Conservation (phyloP, 257 asterid species). For the Penstemon newberryi region DNA sequence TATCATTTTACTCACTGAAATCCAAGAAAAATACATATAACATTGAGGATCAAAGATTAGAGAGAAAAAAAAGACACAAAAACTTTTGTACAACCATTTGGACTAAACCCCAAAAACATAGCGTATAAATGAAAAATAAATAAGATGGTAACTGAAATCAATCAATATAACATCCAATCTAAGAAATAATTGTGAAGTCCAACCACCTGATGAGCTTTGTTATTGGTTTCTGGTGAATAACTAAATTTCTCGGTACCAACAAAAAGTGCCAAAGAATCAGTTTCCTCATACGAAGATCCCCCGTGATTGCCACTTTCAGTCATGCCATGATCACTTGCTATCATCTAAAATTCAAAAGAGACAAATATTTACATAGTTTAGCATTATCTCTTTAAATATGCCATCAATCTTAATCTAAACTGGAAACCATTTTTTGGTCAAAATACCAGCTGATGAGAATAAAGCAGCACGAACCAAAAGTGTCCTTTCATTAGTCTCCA, state of each 20-base stretch:
- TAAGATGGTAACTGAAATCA: constrained; percentile 9
- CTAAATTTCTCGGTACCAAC: constrained; percentile 44
- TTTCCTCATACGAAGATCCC: constrained; percentile 87
- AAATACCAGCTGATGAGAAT: constrained; percentile 52
- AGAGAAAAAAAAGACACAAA: background rate
- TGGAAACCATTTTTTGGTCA: constrained; percentile 9
- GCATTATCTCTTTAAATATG: constrained; percentile 20
- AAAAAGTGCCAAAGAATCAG: constrained; percentile 87
- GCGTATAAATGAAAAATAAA: constrained; percentile 13
- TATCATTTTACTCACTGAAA: no score
- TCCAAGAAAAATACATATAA: no score
- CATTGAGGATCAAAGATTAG: background rate
- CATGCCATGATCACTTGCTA: constrained; percentile 97
- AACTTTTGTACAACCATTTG: background rate
- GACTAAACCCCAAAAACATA: background rate
- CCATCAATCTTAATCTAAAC: background rate
- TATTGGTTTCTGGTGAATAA: constrained; percentile 31
- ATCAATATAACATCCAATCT: constrained; percentile 7
- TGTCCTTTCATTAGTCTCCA: constrained; percentile 52
- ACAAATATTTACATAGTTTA: constrained; percentile 16
- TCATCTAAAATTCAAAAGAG: constrained; percentile 53
- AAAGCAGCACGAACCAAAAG: constrained; percentile 96
- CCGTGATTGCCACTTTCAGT: constrained; percentile 90
- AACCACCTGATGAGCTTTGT: constrained; percentile 68
- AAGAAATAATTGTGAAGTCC: constrained; percentile 23